Percentiles rank a stretch among this genome's conserved stretches.
Evolutionary conservation across 148 eudicot species (phyloP).

Genomic region (Salicornia ramosissima): DNA sequence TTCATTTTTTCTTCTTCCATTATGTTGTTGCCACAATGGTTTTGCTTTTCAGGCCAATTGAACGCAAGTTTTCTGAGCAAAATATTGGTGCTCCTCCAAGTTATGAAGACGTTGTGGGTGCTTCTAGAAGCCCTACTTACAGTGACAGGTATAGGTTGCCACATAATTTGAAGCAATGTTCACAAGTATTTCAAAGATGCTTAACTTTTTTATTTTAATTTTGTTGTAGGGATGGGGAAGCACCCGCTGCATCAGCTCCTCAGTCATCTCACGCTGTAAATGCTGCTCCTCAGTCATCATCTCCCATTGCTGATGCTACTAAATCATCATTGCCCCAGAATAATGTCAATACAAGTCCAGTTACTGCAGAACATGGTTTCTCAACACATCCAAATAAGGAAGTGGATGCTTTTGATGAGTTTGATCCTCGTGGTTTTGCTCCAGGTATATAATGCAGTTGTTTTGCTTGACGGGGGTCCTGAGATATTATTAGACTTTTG

Average conservation of each 20-base stretch:
- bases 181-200: conserved; percentile 12
- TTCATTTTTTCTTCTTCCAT: not conserved
- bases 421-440: conserved; percentile 80
- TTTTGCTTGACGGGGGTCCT: too few relatives aligned
- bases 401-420: conserved; percentile 67
- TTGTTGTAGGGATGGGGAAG: conserved; percentile 67
- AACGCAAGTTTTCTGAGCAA: conserved; percentile 72
- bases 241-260: conserved; percentile 48
- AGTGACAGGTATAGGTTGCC: conserved; percentile 48
- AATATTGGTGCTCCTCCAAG: conserved; percentile 78
- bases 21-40: not conserved
- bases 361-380: conserved; percentile 22
- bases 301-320: conserved; percentile 25
- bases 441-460: conserved; percentile 37
- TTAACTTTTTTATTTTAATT: not conserved
- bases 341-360: conserved; percentile 33
- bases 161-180: not conserved
- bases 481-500: too few relatives aligned
- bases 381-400: conserved; percentile 37
- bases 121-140: conserved; percentile 54
- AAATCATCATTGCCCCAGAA: conserved; percentile 43
- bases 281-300: conserved; percentile 23
- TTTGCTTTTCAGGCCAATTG: conserved; percentile 35
- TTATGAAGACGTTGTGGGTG: conserved; percentile 85
- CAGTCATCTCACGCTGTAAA: conserved; percentile 41